A percentile compares a stretch with the other conserved stretches of the same genome.
These are phyloP conservation scores for Musa acuminata DNA, from an alignment of 176 grass and related monocot species.

Conservation along the genomic window DNA sequence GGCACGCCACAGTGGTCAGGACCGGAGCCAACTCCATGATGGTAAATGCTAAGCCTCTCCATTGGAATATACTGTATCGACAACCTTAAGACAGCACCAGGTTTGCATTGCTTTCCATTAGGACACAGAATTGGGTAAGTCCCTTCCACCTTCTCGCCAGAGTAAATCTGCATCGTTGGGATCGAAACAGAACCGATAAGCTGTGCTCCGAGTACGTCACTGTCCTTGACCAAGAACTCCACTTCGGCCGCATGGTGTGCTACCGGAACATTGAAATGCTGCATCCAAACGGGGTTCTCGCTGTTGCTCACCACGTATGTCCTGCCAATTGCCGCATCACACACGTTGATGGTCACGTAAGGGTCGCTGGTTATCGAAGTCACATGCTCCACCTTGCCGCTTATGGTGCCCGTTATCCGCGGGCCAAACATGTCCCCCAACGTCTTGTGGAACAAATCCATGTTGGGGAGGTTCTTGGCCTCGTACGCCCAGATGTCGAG, in stretches of 20 bases:
- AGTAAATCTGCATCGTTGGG: constrained; percentile 31
- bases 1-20: constrained; percentile 54
- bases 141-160: constrained; percentile 40
- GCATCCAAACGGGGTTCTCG: constrained; percentile 68
- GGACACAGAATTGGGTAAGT: constrained; percentile 38
- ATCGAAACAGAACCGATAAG: constrained; percentile 52
- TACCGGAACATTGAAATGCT: constrained; percentile 69
- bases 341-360: constrained; percentile 57
- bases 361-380: constrained; percentile 65
- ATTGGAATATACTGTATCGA: constrained; percentile 66
- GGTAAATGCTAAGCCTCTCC: constrained; percentile 42
- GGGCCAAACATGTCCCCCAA: constrained; percentile 40
- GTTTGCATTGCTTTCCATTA: constrained; percentile 55
- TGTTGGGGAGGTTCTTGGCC: constrained; percentile 60
- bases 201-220: constrained; percentile 54
- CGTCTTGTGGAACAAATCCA: constrained; percentile 69
- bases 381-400: constrained; percentile 26
- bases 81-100: constrained; percentile 36
- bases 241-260: constrained; percentile 50
- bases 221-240: constrained; percentile 67
- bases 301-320: constrained; percentile 62
- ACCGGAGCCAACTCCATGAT: constrained; percentile 50
- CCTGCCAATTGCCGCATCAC: constrained; percentile 36
- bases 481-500: constrained; percentile 60
- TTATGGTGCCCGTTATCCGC: constrained; percentile 24